A percentile compares a stretch with the other conserved stretches of the same genome.
Evolutionary conservation across 202 grass and related monocot genomes (phyloP).

Genomic region (Digitaria exilis): DNA sequence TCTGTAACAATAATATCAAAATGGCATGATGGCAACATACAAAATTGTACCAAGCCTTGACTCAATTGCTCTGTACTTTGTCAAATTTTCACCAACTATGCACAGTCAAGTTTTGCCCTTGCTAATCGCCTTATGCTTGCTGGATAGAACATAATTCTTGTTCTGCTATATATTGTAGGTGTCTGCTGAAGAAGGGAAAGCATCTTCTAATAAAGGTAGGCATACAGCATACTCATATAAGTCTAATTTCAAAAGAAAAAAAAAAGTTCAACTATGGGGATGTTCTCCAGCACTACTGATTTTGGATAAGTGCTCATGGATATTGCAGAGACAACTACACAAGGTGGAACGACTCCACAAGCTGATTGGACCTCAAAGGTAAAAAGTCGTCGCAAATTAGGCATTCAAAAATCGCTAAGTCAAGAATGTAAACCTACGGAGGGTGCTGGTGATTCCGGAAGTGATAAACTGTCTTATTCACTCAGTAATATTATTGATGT

Average conservation of each 20-base stretch:
- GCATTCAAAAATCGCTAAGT: slow-evolving; percentile 72
- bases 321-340: slow-evolving; percentile 43
- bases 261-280: slow-evolving; percentile 60
- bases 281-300: slow-evolving; percentile 57
- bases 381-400: slow-evolving; percentile 68
- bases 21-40: neutral
- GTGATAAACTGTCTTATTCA: slow-evolving; percentile 53
- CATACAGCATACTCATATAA: slow-evolving; percentile 48
- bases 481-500: slow-evolving; percentile 52
- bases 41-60: slow-evolving; percentile 6
- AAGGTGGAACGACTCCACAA: slow-evolving; percentile 45
- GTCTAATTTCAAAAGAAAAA: slow-evolving; percentile 55
- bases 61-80: neutral
- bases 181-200: slow-evolving; percentile 79
- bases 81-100: neutral
- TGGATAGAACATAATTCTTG: slow-evolving; percentile 23
- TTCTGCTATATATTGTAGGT: slow-evolving; percentile 53
- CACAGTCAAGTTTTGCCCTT: neutral
- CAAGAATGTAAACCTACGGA: slow-evolving; percentile 66
- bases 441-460: slow-evolving; percentile 45
- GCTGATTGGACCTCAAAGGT: slow-evolving; percentile 54
- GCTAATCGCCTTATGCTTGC: slow-evolving; percentile 5
- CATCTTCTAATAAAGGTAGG: slow-evolving; percentile 60
- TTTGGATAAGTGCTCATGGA: slow-evolving; percentile 52
- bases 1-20: neutral